A percentile compares a stretch with the other conserved stretches of the same genome.
These are phyloP conservation scores for Paraleonurus japonicus DNA, from an alignment of 257 asterid species.

Conservation along the genomic window DNA sequence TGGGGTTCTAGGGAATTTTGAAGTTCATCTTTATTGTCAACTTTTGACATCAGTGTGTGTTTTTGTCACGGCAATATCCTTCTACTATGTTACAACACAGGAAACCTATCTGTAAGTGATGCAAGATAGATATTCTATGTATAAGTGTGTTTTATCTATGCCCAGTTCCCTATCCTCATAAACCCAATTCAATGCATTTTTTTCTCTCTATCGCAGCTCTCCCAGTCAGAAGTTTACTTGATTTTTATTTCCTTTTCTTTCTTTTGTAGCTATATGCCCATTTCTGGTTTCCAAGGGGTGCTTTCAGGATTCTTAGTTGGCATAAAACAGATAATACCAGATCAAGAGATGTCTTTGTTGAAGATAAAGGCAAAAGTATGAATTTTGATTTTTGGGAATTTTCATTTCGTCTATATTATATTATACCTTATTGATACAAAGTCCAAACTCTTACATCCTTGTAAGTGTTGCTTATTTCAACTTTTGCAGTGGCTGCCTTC, in stretches of 20 bases:
- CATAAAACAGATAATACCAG: conserved; percentile 82
- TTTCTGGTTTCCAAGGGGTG: conserved; percentile 93
- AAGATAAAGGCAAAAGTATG: conserved; percentile 80
- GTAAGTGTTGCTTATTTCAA: conserved; percentile 17
- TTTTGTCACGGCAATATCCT: conserved; percentile 74
- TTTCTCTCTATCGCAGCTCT: background rate
- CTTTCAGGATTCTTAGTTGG: conserved; percentile 89
- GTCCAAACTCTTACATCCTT: background rate
- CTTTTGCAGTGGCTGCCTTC: conserved; percentile 85
- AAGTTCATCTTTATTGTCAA: conserved; percentile 83
- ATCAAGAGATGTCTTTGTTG: conserved; percentile 73
- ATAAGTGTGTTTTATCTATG: conserved; percentile 3
- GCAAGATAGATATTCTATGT: conserved; percentile 11
- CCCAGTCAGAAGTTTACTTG: conserved; percentile 3
- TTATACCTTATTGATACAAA: background rate
- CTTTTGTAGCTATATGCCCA: conserved; percentile 68
- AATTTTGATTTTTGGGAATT: conserved; percentile 19
- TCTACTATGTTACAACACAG: conserved; percentile 66
- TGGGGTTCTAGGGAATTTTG: conserved; percentile 92
- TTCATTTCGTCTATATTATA: background rate
- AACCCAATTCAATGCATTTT: background rate
- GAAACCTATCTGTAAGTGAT: conserved; percentile 84
- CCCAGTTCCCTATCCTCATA: background rate
- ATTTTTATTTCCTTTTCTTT: conserved; percentile 2
- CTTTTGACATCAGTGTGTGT: conserved; percentile 72